Evolutionary conservation across 2,329 filamentous ascomycete genomes (phyloP), one percentile per base, ranked within the genome.

Genomic region (Colletotrichum abscissum): DNA sequence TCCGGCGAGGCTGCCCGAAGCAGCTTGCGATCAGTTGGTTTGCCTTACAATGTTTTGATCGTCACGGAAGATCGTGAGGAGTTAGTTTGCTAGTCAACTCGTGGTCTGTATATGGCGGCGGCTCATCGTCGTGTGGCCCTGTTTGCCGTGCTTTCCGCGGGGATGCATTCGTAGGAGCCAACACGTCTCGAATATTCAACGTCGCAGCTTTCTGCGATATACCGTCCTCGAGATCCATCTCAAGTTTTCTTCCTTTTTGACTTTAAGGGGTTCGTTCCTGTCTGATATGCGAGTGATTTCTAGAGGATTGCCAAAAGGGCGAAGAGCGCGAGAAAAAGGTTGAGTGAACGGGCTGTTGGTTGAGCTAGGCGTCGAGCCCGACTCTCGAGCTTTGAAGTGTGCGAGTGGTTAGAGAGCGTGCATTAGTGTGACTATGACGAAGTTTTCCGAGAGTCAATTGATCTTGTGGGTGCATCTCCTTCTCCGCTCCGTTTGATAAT

Each of bases 381-480:
- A 49, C 42, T 49, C 42, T 49, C 19, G 8, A 22, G 42, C 42
- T 49, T 22, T 7, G 42, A 49, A 9, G 19, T 22, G 26, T 26
- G 28, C 28, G 16, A 26, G 57, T 28, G 69, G 28, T 19, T 24
- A 28, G 52, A 35, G 22, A 38, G 24, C 49, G 54, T 63, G 63
- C 26, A 33, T 62, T 38, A 19, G 42, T 49, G 19, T n/a, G 42
- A 49, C 42, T 33, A 52, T 42, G 12, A 42, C 52, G 35, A 24
- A 24, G 19, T 26, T 26, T 28, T 49, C 57, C 54, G 42, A 22
- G 62, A 60, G 14, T 73, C 55, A 60, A 64, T 65, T 65, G 66
- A 59, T 60, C n/a, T 11, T 14, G 19, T 22, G 24, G 35, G 62
- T 42, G 52, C 58, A 28, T 63, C 42, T 24, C 24, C 3, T 24